Conservation (phyloP, 2,329 filamentous ascomycete genomes). For the Lachnum nothofagi region DNA sequence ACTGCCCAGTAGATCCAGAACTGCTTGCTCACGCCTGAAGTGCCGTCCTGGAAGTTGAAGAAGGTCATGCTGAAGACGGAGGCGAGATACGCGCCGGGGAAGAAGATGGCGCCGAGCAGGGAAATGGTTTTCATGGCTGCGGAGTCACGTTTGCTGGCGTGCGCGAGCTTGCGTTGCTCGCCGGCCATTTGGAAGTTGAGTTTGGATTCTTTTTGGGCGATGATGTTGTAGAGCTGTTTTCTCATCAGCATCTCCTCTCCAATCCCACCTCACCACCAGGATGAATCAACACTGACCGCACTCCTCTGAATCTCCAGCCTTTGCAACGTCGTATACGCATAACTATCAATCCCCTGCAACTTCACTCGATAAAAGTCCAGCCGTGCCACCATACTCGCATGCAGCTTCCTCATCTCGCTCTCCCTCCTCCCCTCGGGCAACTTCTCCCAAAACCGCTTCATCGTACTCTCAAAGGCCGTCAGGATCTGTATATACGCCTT, state of each 20-base stretch:
- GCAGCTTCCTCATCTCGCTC: constrained; percentile 38
- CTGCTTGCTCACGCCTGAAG: constrained; percentile 38
- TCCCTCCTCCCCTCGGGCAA: constrained; percentile 12
- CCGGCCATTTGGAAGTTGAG: constrained; percentile 54
- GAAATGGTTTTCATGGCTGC: constrained; percentile 61
- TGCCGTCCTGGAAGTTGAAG: constrained; percentile 50
- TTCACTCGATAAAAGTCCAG: constrained; percentile 58
- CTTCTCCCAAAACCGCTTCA: constrained; percentile 32
- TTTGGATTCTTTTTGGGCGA: constrained; percentile 59
- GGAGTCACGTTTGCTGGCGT: constrained; percentile 38
- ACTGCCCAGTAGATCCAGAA: constrained; percentile 62
- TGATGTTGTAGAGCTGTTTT: constrained; percentile 57
- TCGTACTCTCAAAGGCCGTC: constrained; percentile 44
- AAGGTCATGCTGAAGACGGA: constrained; percentile 64
- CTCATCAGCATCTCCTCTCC: constrained; percentile 8
- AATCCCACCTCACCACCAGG: background rate
- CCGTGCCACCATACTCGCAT: constrained; percentile 48
- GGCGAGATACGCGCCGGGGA: constrained; percentile 57
- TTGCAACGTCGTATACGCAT: constrained; percentile 57
- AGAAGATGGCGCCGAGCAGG: constrained; percentile 57
- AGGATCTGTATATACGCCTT: constrained; percentile 55
- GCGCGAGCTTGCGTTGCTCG: constrained; percentile 38
- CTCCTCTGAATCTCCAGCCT: constrained; percentile 56
- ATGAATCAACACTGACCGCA: constrained; percentile 43
- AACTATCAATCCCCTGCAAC: constrained; percentile 57